Evolutionary conservation across 1,284 basidiomycete species (phyloP).

Genomic region (Chalciporus sp.): DNA sequence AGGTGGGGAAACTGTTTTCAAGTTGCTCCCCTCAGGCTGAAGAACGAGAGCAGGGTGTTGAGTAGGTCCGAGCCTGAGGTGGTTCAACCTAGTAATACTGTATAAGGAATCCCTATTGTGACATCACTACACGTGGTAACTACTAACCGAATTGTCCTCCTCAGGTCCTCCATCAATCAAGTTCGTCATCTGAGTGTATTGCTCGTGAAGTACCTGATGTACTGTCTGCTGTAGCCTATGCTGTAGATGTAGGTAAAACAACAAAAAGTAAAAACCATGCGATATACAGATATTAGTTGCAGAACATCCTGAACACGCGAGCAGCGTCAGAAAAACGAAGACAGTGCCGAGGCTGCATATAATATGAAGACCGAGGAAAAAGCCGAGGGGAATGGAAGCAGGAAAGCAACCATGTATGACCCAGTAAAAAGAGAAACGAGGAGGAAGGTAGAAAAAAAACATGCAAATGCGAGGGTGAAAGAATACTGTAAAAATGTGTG

Average conservation of each 20-base stretch:
- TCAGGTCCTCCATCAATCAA: background rate
- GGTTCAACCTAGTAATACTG: no score
- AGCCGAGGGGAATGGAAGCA: background rate
- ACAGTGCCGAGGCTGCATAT: constrained; percentile 15
- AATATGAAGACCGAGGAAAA: constrained; percentile 13
- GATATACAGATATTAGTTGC: constrained; percentile 35
- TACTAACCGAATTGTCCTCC: background rate
- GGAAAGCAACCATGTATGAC: constrained; percentile 14
- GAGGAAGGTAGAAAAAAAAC: background rate
- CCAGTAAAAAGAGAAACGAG: constrained; percentile 1
- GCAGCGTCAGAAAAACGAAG: constrained; percentile 31
- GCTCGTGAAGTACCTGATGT: constrained; percentile 21
- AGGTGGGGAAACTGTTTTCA: background rate
- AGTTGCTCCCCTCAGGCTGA: no score
- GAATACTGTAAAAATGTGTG: constrained; percentile 16
- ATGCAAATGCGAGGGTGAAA: constrained; percentile 21
- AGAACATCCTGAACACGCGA: constrained; percentile 31
- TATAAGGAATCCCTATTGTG: background rate
- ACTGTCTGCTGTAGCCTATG: constrained; percentile 29
- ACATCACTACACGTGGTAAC: background rate
- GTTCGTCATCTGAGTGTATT: constrained; percentile 23
- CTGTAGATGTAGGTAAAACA: constrained; percentile 28
- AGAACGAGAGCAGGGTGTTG: no score
- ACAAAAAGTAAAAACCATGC: constrained; percentile 29
- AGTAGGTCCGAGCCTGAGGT: no score